Evolutionary conservation across 345 rosid genomes (phyloP).

Genomic region (Carallia brachiata): DNA sequence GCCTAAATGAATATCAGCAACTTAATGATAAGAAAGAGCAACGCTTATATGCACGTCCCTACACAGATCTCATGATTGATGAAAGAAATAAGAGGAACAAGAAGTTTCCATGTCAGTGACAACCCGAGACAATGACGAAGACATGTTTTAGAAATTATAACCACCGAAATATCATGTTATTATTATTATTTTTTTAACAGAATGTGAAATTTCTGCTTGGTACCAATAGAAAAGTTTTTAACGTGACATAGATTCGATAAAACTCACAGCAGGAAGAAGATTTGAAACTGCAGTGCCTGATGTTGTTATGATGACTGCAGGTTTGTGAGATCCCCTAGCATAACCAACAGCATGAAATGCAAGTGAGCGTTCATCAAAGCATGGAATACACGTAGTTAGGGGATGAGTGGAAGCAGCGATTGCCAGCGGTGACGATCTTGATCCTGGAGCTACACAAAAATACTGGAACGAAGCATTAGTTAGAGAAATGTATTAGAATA

Average conservation of each 20-base stretch:
- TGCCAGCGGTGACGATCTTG: conserved; percentile 93
- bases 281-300: conserved; percentile 99
- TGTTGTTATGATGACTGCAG: conserved; percentile 82
- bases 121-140: neutral
- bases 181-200: too few relatives aligned
- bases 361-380: conserved; percentile 92
- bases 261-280: conserved; percentile 97
- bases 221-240: neutral
- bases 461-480: conserved; percentile 54
- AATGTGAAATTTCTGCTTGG: neutral
- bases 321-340: conserved; percentile 77
- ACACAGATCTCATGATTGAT: too few relatives aligned
- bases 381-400: conserved; percentile 64
- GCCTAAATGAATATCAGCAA: neutral
- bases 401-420: conserved; percentile 89
- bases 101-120: neutral
- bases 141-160: neutral
- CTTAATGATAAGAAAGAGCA: neutral
- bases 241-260: neutral
- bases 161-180: neutral
- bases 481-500: conserved; percentile 30
- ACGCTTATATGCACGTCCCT: too few relatives aligned
- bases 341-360: conserved; percentile 95
- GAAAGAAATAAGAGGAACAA: neutral
- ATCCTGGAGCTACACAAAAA: conserved; percentile 96